phyloP scores from a whole-genome alignment of 495 filamentous ascomycete species.

The Neurospora sublineolata region DNA sequence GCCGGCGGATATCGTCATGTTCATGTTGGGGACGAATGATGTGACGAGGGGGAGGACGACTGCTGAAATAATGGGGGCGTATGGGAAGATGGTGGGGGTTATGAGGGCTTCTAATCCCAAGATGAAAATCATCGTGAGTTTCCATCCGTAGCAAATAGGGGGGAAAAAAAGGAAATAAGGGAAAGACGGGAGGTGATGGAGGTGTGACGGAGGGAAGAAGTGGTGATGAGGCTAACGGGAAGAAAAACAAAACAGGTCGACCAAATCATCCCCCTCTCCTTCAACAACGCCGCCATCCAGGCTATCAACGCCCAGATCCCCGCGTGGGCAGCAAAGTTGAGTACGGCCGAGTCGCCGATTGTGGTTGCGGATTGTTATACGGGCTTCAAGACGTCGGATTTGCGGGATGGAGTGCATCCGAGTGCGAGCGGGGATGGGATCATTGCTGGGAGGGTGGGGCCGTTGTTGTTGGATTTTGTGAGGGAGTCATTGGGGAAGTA shows the following conservation, averaged over 20 bases:
- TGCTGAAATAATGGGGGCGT: constrained; percentile 26
- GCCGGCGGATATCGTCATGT: constrained; percentile 30
- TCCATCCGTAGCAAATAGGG: background rate
- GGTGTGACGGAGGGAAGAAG: no score
- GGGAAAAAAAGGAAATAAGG: background rate
- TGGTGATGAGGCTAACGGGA: background rate
- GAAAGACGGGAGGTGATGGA: background rate
- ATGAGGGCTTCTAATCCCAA: constrained; percentile 25
- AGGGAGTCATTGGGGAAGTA: background rate
- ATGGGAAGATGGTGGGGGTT: constrained; percentile 25
- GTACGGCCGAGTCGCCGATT: constrained; percentile 25
- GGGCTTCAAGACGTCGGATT: constrained; percentile 18
- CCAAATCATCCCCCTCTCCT: constrained; percentile 21
- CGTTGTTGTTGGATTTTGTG: constrained; percentile 21
- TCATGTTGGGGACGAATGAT: constrained; percentile 37
- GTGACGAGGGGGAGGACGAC: constrained; percentile 16
- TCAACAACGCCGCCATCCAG: constrained; percentile 11
- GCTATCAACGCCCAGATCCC: constrained; percentile 27
- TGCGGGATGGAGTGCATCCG: constrained; percentile 31
- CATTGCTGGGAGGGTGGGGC: constrained; percentile 19
- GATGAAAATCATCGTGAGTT: constrained; percentile 28
- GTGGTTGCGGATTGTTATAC: constrained; percentile 28
- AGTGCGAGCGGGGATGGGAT: constrained; percentile 22
- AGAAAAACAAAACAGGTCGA: constrained; percentile 15
- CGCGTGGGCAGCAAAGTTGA: constrained; percentile 22